These are phyloP conservation scores for Cytospora schulzeri DNA, from an alignment of 2,329 filamentous ascomycete genomes.

Conservation along the genomic window DNA sequence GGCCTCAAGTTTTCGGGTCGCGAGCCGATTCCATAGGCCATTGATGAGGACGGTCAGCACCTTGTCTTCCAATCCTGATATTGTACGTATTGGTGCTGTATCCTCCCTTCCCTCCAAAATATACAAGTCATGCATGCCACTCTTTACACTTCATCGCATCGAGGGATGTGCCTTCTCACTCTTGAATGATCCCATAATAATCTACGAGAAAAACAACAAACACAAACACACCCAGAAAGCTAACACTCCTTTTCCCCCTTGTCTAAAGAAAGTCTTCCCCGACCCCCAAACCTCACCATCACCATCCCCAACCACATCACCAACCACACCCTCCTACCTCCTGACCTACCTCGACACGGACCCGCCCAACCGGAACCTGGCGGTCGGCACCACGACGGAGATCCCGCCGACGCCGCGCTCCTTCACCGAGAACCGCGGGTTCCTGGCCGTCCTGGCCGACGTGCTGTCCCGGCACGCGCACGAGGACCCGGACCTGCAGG, in stretches of 20 bases:
- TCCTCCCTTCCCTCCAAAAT: background rate
- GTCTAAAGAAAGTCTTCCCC: conserved; percentile 58
- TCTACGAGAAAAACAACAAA: background rate
- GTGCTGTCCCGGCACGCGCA: conserved; percentile 58
- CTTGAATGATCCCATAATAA: too few species aligned
- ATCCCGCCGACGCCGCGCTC: conserved; percentile 64
- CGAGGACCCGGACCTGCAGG: conserved; percentile 56
- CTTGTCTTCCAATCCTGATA: conserved; percentile 53
- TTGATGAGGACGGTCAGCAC: conserved; percentile 46
- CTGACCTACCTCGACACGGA: conserved; percentile 62
- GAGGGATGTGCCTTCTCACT: background rate
- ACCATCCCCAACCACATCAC: conserved; percentile 42
- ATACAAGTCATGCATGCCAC: background rate
- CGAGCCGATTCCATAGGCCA: conserved; percentile 30
- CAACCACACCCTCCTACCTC: conserved; percentile 49
- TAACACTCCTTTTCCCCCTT: conserved; percentile 7
- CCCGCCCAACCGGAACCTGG: conserved; percentile 50
- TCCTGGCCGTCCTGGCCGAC: conserved; percentile 60
- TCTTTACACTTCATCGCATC: background rate
- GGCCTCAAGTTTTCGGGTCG: conserved; percentile 34
- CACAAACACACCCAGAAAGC: background rate
- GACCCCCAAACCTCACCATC: conserved; percentile 37
- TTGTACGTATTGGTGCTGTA: conserved; percentile 46
- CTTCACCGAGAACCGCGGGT: conserved; percentile 61
- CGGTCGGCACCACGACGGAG: conserved; percentile 60